Evolutionary conservation across 164 flowering plant species (phyloP), one percentile per base, ranked within the genome.

Genomic region (Macadamia tetraphylla): DNA sequence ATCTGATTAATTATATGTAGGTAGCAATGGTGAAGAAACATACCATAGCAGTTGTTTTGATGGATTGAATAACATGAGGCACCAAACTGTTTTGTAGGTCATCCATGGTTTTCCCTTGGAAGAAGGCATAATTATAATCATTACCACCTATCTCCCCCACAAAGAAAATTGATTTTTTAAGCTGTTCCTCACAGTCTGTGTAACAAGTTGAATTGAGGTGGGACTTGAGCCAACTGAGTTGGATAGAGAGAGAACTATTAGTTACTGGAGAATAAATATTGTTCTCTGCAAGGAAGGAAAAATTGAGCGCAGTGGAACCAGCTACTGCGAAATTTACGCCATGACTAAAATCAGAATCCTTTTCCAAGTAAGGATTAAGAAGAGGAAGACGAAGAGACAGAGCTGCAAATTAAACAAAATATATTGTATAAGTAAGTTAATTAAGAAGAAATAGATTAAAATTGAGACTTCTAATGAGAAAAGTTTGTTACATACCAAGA

Each of bases 321-420:
- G 70, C 73, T 3, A 74, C 73, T 0, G 77, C 77, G 42, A 74
- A 74, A 17, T 69, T 74, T 10, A 40, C 73, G 0, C 77, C 77
- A 48, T 70, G 53, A 6, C 12, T 12, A 60, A 66, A 70, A 6
- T 49, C 2, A 1, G 58, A 66, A 9, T 53, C 35, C 32, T 46
- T 66, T 1, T 31, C 60, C 59, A 70, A n/a, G 29, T 68, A 76
- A 1, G 79, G 66, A 12, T 65, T 61, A 0, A 73, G 56, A 7
- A 79, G 62, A 0, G 76, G 77, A 17, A 73, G 60, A 12, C 68
- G 62, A 23, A 68, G 62, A 10, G 68, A 63, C 11, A 2, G 3
- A 8, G 74, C 48, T 43, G 48, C 9, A 43, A 43, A 43, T 43
- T 6, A 43, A 43, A 43, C 48, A 43, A 43, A 9, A 43, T 23